These are phyloP conservation scores for Chloris gayana DNA, from an alignment of 176 grass and related monocot species.

Conservation along the genomic window DNA sequence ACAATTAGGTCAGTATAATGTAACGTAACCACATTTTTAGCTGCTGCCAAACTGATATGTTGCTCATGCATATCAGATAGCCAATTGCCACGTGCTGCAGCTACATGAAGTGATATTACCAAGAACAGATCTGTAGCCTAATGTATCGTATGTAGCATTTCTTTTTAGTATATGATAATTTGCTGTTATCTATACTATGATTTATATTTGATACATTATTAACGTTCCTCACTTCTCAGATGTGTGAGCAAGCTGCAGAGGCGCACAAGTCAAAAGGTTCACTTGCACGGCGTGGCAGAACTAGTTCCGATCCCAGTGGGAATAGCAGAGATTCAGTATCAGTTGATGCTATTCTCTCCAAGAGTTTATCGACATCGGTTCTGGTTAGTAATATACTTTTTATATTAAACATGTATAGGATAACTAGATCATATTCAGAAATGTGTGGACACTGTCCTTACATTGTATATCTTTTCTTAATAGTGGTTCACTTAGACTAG, in stretches of 20 bases:
- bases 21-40: not conserved
- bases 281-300: slow-evolving; percentile 78
- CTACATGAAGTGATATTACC: slow-evolving; percentile 9
- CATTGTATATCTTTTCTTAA: not conserved
- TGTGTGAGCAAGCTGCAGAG: slow-evolving; percentile 95
- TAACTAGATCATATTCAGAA: not conserved
- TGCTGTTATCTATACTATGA: slow-evolving; percentile 4
- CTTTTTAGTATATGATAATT: slow-evolving; percentile 21
- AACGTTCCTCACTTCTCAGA: slow-evolving; percentile 50
- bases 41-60: not conserved
- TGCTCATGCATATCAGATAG: slow-evolving; percentile 8
- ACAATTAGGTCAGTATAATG: too few relatives aligned
- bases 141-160: slow-evolving; percentile 20
- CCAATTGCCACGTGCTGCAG: not conserved
- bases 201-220: slow-evolving; percentile 28
- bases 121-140: not conserved
- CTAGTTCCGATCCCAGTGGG: slow-evolving; percentile 69
- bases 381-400: slow-evolving; percentile 61
- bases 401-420: slow-evolving; percentile 29
- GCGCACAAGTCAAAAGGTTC: slow-evolving; percentile 87
- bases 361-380: slow-evolving; percentile 59
- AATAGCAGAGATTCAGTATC: slow-evolving; percentile 82
- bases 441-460: not conserved
- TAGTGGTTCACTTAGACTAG: slow-evolving; percentile 19
- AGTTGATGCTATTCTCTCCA: slow-evolving; percentile 90